Conservation (phyloP, 106 monocot genomes). For the Dendrobium chrysotoxum region DNA sequence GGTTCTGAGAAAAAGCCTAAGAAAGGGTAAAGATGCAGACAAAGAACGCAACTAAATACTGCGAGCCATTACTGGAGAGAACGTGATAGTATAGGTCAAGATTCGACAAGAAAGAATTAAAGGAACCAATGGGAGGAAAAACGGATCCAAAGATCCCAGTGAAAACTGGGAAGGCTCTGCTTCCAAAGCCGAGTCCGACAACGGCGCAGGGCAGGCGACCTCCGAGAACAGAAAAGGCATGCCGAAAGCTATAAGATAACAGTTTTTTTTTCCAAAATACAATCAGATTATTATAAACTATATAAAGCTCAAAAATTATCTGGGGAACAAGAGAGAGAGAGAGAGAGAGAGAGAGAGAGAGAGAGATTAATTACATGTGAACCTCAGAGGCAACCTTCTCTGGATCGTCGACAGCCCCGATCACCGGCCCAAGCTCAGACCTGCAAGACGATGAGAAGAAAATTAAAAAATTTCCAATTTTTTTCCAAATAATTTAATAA, state of each 20-base stretch:
- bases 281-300: neutral
- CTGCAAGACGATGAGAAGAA: neutral
- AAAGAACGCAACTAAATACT: neutral
- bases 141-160: neutral
- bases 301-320: neutral
- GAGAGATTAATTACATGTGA: slow-evolving; percentile 26
- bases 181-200: neutral
- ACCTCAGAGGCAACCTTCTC: slow-evolving; percentile 46
- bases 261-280: neutral
- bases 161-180: neutral
- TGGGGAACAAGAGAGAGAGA: neutral
- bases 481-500: too few species aligned
- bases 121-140: neutral
- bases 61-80: slow-evolving; percentile 2
- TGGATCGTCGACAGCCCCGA: slow-evolving; percentile 47
- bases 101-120: neutral
- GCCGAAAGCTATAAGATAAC: neutral
- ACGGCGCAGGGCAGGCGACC: neutral
- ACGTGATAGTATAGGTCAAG: neutral
- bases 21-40: neutral
- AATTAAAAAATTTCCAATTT: neutral
- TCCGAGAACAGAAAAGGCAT: neutral
- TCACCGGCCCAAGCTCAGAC: slow-evolving; percentile 6
- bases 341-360: neutral
- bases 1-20: neutral